Conservation (phyloP, 2,329 filamentous ascomycete species). For the Orbilia oligospora region DNA sequence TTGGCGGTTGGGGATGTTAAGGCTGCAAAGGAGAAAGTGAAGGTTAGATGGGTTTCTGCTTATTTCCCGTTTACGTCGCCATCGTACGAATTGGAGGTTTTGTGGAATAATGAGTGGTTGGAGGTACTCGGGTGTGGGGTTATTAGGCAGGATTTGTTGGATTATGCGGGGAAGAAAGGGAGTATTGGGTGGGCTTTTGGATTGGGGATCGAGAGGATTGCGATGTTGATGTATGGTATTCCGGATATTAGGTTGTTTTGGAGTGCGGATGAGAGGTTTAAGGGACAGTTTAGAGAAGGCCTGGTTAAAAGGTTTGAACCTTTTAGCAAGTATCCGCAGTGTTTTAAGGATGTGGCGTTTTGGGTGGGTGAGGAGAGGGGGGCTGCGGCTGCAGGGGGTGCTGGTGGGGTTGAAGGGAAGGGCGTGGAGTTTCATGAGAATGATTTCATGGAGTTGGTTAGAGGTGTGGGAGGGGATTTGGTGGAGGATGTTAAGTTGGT, state of each 20-base stretch:
- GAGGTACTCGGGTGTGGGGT: conserved; percentile 95
- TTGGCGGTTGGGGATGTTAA: conserved; percentile 78
- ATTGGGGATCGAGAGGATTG: conserved; percentile 91
- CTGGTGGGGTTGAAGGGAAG: conserved; percentile 66
- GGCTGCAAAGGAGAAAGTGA: conserved; percentile 77
- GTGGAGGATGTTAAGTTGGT: conserved; percentile 89
- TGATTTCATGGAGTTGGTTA: conserved; percentile 95
- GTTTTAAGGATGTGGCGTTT: conserved; percentile 93
- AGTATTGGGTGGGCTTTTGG: conserved; percentile 96
- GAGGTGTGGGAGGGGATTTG: conserved; percentile 82
- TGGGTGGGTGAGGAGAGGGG: conserved; percentile 75
- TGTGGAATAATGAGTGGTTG: conserved; percentile 94
- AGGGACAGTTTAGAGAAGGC: conserved; percentile 80
- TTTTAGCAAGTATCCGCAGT: conserved; percentile 92
- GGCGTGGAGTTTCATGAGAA: conserved; percentile 83
- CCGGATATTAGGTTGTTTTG: conserved; percentile 97
- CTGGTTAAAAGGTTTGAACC: conserved; percentile 79
- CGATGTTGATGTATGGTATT: conserved; percentile 97
- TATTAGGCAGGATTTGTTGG: conserved; percentile 84
- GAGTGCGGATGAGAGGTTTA: conserved; percentile 86
- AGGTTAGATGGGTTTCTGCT: conserved; percentile 93
- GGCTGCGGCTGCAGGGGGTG: conserved; percentile 62
- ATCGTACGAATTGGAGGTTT: conserved; percentile 95
- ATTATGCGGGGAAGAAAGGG: conserved; percentile 75
- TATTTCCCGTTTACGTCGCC: conserved; percentile 98